Base-by-base conservation (phyloP, 805 yeast species). In the Metschnikowia shivogae region DNA sequence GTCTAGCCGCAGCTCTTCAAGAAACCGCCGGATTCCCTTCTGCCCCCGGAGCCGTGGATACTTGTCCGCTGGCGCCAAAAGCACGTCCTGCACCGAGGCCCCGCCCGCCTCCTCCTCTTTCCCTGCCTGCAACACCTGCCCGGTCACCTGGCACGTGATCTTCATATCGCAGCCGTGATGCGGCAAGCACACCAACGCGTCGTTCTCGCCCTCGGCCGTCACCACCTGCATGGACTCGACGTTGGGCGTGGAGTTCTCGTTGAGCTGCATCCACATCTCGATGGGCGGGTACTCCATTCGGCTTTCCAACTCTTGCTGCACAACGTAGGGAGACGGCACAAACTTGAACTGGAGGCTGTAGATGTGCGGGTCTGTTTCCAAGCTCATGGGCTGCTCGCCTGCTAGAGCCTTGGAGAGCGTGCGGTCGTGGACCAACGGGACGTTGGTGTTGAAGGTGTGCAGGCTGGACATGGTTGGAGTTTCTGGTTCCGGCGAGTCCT, bases 211-310 rank as follows among this genome's bases (percentile, higher is more conserved):
- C 26, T 74, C 75, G 1, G 73, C 73, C 0, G 76, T 64, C 1
- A 75, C 70, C 1, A 74, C 57, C 31, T 68, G 68, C 44, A 78
- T 52, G 10, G 71, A 59, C 22, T 65, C 72, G 29, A 69, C 48
- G 30, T 65, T 73, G 0, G 71, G 72, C 32, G 49, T 57, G 10
- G 64, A 63, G 12, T 65, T 64, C 14, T 63, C 65, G 44, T 60
- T 65, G 39, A 76, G 58, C 39, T 71, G 76, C 30, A 74, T 61
- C 81, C 83, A 79, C 37, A 81, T 63, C 53, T 80, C 85, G 6
- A 81, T 60, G 1, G 83, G 80, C 3, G 85, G 83, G 37, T 67
- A 68, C 34, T 64, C 55, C 40, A 62, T 55, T 43, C 62, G 58
- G 6, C 56, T 53, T 5, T 52, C 41, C 12, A 42, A 36, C 6